Percentiles rank a stretch among this genome's conserved stretches.
phyloP scores from a whole-genome alignment of 1,284 basidiomycete species.

The Peniophora sp. region DNA sequence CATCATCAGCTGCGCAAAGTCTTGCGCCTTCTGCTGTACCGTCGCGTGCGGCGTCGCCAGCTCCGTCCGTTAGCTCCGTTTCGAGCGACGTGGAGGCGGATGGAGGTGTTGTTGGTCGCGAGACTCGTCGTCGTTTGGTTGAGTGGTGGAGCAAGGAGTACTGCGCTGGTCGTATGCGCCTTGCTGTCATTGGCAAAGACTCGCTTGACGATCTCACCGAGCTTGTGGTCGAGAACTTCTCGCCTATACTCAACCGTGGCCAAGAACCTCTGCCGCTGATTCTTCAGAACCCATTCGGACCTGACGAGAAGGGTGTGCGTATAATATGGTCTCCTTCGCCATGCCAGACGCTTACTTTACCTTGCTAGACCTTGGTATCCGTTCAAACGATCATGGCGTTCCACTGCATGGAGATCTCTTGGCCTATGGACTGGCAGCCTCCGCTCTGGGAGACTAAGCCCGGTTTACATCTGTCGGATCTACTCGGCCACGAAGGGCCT shows the following conservation, averaged over 20 bases:
- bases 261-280: constrained; percentile 63
- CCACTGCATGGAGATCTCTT: constrained; percentile 82
- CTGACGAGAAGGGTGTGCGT: constrained; percentile 70
- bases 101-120: constrained; percentile 72
- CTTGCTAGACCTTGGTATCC: constrained; percentile 67
- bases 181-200: constrained; percentile 88
- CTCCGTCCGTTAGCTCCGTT: constrained; percentile 46
- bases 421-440: constrained; percentile 82
- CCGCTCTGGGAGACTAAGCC: constrained; percentile 82
- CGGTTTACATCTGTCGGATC: constrained; percentile 73
- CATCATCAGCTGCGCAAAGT: constrained; percentile 18
- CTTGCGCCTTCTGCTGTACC: constrained; percentile 37
- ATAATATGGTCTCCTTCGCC: not conserved
- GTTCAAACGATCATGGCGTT: constrained; percentile 90
- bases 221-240: constrained; percentile 70
- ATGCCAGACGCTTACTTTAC: constrained; percentile 4
- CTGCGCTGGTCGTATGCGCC: constrained; percentile 89
- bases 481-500: constrained; percentile 94
- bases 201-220: constrained; percentile 73
- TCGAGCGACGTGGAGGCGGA: constrained; percentile 59
- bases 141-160: constrained; percentile 96
- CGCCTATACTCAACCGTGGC: constrained; percentile 67
- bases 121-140: constrained; percentile 85
- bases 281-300: constrained; percentile 70
- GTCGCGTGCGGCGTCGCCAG: constrained; percentile 55